Percentiles rank a stretch among this genome's conserved stretches.
phyloP scores from a whole-genome alignment of 106 monocot genomes.

The Platanthera guangdongensis region DNA sequence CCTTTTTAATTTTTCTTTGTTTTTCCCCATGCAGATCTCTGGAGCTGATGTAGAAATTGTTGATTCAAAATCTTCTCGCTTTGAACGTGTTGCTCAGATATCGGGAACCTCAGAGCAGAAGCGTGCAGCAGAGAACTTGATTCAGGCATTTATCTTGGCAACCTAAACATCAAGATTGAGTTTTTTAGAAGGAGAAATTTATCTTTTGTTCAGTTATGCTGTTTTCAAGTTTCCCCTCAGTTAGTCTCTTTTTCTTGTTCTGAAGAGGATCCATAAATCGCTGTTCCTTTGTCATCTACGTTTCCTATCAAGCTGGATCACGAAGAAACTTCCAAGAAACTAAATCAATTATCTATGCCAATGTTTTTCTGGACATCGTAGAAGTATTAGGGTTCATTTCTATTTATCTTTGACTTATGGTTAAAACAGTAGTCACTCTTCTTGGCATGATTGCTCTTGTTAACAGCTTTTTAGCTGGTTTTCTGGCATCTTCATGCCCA shows the following conservation, averaged over 20 bases:
- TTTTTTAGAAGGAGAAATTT: conserved; percentile 4
- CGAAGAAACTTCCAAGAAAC: conserved; percentile 6
- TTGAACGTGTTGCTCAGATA: conserved; percentile 75
- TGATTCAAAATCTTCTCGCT: conserved; percentile 69
- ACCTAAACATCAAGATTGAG: conserved; percentile 26
- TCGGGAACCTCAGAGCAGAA: conserved; percentile 81
- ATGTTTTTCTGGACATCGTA: conserved; percentile 8
- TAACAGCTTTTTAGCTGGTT: conserved; percentile 5
- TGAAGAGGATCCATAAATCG: neutral
- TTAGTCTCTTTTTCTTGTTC: neutral
- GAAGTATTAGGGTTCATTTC: conserved; percentile 7
- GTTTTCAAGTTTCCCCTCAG: neutral
- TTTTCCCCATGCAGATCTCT: conserved; percentile 60
- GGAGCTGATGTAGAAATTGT: conserved; percentile 84
- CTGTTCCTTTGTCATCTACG: neutral
- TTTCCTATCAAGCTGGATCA: conserved; percentile 5
- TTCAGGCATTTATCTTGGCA: conserved; percentile 92
- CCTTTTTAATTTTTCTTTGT: neutral
- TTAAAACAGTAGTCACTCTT: conserved; percentile 7
- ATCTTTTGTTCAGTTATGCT: neutral
- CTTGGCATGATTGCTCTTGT: neutral
- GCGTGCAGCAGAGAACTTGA: conserved; percentile 83
- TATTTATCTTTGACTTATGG: conserved; percentile 3
- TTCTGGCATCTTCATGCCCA: neutral
- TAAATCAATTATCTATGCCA: conserved; percentile 1